Evolutionary conservation across 306 rosid genomes (phyloP).

Genomic region (Lathyrus aphaca): DNA sequence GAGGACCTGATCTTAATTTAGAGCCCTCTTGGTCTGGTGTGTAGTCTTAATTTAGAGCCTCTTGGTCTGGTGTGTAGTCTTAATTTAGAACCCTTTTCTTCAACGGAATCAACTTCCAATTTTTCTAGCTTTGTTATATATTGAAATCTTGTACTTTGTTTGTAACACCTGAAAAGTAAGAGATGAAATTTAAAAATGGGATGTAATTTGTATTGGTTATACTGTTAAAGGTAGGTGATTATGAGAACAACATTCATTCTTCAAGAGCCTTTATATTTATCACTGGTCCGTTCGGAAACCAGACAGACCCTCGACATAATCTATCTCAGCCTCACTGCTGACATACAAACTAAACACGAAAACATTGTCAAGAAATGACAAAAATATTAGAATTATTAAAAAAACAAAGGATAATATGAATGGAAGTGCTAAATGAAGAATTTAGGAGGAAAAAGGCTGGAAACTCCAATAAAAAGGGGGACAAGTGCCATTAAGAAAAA

Average conservation of each 20-base stretch:
- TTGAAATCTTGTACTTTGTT: not conserved
- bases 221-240: not conserved
- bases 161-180: slow-evolving; percentile 1
- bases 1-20: too few relatives aligned
- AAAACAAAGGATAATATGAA: too few relatives aligned
- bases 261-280: not conserved
- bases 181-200: not conserved
- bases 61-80: not conserved
- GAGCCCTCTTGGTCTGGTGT: not conserved
- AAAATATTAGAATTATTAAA: too few relatives aligned
- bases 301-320: not conserved
- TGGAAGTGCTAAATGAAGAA: too few relatives aligned
- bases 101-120: not conserved
- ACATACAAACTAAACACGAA: not conserved
- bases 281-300: not conserved
- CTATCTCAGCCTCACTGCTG: not conserved
- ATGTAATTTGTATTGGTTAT: not conserved
- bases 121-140: not conserved
- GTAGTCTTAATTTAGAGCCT: not conserved
- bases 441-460: not conserved
- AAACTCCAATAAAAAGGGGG: not conserved
- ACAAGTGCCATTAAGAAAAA: too few relatives aligned
- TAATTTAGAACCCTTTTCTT: not conserved
- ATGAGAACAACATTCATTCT: not conserved
- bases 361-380: not conserved